Evolutionary conservation across 805 yeast species (phyloP).

Genomic region (Pichia californica): DNA sequence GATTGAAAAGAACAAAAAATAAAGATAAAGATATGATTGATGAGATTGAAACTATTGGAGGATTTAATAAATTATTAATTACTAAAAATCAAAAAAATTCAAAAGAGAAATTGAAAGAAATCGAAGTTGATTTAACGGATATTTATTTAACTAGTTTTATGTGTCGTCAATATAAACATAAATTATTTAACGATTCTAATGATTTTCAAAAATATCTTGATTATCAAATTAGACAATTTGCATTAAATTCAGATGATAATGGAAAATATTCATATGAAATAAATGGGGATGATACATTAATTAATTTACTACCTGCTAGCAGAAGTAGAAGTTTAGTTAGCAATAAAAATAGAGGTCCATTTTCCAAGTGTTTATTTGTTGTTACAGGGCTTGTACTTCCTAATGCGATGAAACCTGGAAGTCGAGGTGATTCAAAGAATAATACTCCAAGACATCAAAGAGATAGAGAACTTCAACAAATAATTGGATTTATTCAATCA

Average conservation of each 20-base stretch:
- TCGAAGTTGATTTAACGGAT: slow-evolving; percentile 7
- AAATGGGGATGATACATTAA: slow-evolving; percentile 1
- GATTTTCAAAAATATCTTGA: slow-evolving; percentile 12
- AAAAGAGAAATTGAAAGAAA: slow-evolving; percentile 3
- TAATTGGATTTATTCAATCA: slow-evolving; percentile 5
- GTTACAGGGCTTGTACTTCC: slow-evolving; percentile 8
- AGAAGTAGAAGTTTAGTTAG: not conserved
- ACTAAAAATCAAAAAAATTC: not conserved
- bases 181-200: slow-evolving; percentile 13
- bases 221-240: slow-evolving; percentile 3
- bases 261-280: not conserved
- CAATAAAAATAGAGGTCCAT: slow-evolving; percentile 3
- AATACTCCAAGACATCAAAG: slow-evolving; percentile 9
- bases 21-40: not conserved
- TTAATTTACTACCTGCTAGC: not conserved
- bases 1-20: slow-evolving; percentile 6
- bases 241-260: not conserved
- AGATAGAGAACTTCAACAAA: not conserved
- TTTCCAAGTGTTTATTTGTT: slow-evolving; percentile 12
- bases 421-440: slow-evolving; percentile 3
- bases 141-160: slow-evolving; percentile 8
- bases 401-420: not conserved
- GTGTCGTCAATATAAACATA: slow-evolving; percentile 7
- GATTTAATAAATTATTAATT: slow-evolving; percentile 9
- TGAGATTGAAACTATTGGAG: slow-evolving; percentile 11